phyloP scores from a whole-genome alignment of 768 basidiomycete genomes.

The Chalciporus chontae region DNA sequence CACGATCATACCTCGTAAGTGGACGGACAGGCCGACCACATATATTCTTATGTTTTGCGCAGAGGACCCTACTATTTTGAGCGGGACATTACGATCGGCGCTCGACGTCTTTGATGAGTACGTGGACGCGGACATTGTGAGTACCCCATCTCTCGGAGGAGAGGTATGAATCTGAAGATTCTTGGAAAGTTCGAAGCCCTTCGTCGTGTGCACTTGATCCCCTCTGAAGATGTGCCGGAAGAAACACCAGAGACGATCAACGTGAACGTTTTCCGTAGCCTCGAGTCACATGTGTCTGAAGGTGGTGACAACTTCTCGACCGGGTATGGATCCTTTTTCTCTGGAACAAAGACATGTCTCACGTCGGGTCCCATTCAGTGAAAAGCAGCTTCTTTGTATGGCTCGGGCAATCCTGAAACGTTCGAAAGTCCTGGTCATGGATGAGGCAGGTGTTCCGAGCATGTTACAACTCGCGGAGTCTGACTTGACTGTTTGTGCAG shows the following conservation, averaged over 20 bases:
- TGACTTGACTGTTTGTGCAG: slow-evolving; percentile 28
- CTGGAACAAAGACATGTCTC: background rate
- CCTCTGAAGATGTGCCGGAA: slow-evolving; percentile 46
- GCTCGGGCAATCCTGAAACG: slow-evolving; percentile 80
- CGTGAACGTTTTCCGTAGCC: slow-evolving; percentile 69
- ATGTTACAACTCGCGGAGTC: slow-evolving; percentile 1
- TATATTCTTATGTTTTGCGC: slow-evolving; percentile 3
- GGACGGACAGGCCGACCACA: background rate
- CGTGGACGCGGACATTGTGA: slow-evolving; percentile 75
- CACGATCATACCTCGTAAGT: slow-evolving; percentile 73
- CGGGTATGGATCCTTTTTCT: slow-evolving; percentile 43
- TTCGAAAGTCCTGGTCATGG: slow-evolving; percentile 79
- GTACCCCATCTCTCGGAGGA: slow-evolving; percentile 18
- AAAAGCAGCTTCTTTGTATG: slow-evolving; percentile 88
- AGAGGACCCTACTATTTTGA: slow-evolving; percentile 90
- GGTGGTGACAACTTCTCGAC: slow-evolving; percentile 90
- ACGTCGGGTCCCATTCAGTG: slow-evolving; percentile 34
- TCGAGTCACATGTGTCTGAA: slow-evolving; percentile 74
- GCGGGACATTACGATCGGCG: slow-evolving; percentile 75
- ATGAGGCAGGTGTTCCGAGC: slow-evolving; percentile 50
- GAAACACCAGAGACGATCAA: slow-evolving; percentile 47
- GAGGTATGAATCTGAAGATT: background rate
- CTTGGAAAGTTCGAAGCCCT: slow-evolving; percentile 67
- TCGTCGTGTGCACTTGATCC: slow-evolving; percentile 79
- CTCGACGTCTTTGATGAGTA: slow-evolving; percentile 88